A percentile compares a stretch with the other conserved stretches of the same genome.
Conservation (phyloP, 176 grass and related monocot genomes). For the Themeda triandra region DNA sequence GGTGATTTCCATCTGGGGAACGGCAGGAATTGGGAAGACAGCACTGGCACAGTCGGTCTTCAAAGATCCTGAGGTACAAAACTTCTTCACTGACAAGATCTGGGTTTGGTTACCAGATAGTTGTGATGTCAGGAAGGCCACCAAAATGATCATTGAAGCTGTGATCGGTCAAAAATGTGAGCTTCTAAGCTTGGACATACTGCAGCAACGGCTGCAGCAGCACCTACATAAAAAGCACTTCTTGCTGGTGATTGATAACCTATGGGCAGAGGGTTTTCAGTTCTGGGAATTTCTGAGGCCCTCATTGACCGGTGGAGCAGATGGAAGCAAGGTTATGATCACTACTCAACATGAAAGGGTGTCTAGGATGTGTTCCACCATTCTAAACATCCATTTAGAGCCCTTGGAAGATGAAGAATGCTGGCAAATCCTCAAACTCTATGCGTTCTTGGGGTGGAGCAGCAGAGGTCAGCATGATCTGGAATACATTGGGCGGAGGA, state of each 20-base stretch:
- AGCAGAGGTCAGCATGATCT: neutral
- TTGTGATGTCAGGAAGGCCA: slow-evolving; percentile 34
- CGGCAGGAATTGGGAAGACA: slow-evolving; percentile 57
- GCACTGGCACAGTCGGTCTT: slow-evolving; percentile 37
- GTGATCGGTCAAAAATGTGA: slow-evolving; percentile 16
- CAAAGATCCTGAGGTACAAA: neutral
- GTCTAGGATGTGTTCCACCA: neutral
- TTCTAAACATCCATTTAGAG: slow-evolving; percentile 7
- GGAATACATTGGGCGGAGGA: slow-evolving; percentile 28
- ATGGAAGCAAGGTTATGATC: slow-evolving; percentile 50
- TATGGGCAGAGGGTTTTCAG: slow-evolving; percentile 33
- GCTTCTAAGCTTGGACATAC: slow-evolving; percentile 28
- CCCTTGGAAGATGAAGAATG: slow-evolving; percentile 29
- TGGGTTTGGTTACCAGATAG: slow-evolving; percentile 48
- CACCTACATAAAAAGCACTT: slow-evolving; percentile 26
- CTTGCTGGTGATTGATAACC: slow-evolving; percentile 56
- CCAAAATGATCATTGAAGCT: slow-evolving; percentile 41
- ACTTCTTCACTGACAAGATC: slow-evolving; percentile 31
- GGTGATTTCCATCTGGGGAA: slow-evolving; percentile 45
- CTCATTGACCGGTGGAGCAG: slow-evolving; percentile 18
- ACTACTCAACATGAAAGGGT: slow-evolving; percentile 43
- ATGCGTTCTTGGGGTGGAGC: slow-evolving; percentile 1
- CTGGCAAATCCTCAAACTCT: slow-evolving; percentile 29
- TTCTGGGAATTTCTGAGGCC: slow-evolving; percentile 48
- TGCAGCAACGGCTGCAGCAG: slow-evolving; percentile 32